Conservation (phyloP, 2,329 filamentous ascomycete genomes). For the Neopestalotiopsis sp. region DNA sequence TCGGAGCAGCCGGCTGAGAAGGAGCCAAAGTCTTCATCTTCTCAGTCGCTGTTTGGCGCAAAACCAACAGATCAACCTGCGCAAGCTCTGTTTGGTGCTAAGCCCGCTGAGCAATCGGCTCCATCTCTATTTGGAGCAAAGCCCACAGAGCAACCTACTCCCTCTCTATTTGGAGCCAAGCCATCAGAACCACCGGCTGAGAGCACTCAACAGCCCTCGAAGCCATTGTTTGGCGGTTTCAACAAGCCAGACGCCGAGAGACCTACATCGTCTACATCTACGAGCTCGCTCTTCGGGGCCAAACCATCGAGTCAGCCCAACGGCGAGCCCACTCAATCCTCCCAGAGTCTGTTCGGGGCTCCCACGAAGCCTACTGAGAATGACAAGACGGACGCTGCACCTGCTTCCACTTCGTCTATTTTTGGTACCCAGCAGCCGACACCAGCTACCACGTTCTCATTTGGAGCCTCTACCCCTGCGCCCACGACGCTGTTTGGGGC, state of each 20-base stretch:
- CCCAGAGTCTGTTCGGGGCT: conserved; percentile 29
- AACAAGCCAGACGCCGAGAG: conserved; percentile 6
- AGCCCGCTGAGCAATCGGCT: conserved; percentile 30
- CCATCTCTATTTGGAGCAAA: conserved; percentile 19
- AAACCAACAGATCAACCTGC: not conserved
- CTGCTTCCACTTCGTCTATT: conserved; percentile 25
- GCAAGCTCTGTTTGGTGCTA: not conserved
- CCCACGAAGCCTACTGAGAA: conserved; percentile 24
- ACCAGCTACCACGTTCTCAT: conserved; percentile 25
- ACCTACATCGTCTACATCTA: conserved; percentile 20
- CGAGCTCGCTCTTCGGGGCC: conserved; percentile 24
- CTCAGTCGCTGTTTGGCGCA: not conserved
- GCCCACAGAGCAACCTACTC: conserved; percentile 31
- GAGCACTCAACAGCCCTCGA: conserved; percentile 24
- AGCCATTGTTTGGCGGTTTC: conserved; percentile 8
- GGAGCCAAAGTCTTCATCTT: not conserved
- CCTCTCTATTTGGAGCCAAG: conserved; percentile 17
- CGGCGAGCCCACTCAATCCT: conserved; percentile 8
- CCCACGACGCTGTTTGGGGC: conserved; percentile 24
- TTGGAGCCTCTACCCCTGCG: conserved; percentile 24
- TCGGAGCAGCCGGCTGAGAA: conserved; percentile 24
- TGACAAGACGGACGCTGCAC: conserved; percentile 21
- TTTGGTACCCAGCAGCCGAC: conserved; percentile 27
- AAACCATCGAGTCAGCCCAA: conserved; percentile 22
- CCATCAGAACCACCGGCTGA: not conserved